Percentiles rank a stretch among this genome's conserved stretches.
Conservation (phyloP, 75 land plant genomes). For the Cupressus sempervirens region DNA sequence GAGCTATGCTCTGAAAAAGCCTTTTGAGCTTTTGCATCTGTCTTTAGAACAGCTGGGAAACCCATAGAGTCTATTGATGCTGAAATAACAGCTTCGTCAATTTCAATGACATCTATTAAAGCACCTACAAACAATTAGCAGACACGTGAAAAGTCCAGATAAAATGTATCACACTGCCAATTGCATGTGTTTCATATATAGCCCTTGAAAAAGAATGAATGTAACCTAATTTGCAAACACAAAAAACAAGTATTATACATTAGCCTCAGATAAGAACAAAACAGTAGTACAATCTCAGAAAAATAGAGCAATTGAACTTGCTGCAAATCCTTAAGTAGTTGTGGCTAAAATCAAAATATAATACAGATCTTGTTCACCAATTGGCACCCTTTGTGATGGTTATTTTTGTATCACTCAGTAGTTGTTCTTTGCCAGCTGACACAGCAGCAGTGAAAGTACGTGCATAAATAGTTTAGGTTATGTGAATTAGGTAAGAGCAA, state of each 20-base stretch:
- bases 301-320: background rate
- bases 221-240: background rate
- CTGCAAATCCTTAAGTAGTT: background rate
- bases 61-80: constrained; percentile 88
- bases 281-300: background rate
- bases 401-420: background rate
- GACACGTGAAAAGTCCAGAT: background rate
- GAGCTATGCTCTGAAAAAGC: constrained; percentile 5
- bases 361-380: background rate
- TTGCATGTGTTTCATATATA: background rate
- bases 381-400: background rate
- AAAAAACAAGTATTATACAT: background rate
- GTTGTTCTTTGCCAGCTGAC: too few species aligned
- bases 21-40: constrained; percentile 15
- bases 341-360: background rate
- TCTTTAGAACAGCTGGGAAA: constrained; percentile 54
- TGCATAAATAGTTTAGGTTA: too few species aligned
- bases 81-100: constrained; percentile 76
- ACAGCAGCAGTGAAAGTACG: too few species aligned
- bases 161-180: background rate
- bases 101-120: constrained; percentile 71
- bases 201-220: background rate
- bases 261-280: background rate
- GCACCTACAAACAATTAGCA: constrained; percentile 48
- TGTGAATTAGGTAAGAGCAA: too few species aligned